Conservation (phyloP, 768 basidiomycete species). For the Trametes maxima region DNA sequence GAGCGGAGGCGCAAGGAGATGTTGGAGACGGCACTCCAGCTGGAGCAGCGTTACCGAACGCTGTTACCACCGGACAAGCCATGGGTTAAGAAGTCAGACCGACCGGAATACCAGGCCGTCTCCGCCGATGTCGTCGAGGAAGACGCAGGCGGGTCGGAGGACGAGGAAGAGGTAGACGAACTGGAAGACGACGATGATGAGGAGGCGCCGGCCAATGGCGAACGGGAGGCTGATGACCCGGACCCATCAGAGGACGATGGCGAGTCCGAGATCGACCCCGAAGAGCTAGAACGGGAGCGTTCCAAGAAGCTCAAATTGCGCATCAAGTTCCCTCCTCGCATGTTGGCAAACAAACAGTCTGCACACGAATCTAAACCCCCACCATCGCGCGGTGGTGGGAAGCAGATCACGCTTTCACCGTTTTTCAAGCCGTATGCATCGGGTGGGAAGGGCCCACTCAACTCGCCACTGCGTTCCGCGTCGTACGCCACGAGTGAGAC, state of each 20-base stretch:
- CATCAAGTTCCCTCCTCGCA: constrained; percentile 39
- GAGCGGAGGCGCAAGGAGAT: constrained; percentile 74
- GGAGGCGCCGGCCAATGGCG: constrained; percentile 14
- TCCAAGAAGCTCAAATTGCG: constrained; percentile 42
- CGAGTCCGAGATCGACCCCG: constrained; percentile 37
- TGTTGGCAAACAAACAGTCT: constrained; percentile 4
- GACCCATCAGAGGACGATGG: constrained; percentile 27
- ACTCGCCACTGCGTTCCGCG: constrained; percentile 17
- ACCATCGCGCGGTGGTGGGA: constrained; percentile 17
- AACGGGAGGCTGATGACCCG: constrained; percentile 3
- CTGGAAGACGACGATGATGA: constrained; percentile 16
- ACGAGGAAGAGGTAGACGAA: constrained; percentile 6
- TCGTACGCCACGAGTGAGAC: constrained; percentile 12
- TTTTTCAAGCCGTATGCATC: constrained; percentile 8
- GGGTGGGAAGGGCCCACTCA: constrained; percentile 12
- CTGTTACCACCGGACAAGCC: constrained; percentile 65
- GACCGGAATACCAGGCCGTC: not conserved
- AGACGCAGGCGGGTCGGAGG: constrained; percentile 6
- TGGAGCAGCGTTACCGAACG: constrained; percentile 76
- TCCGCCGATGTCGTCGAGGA: not conserved
- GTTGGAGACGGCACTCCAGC: constrained; percentile 62
- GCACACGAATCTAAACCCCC: not conserved
- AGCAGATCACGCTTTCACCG: constrained; percentile 26
- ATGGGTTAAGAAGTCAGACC: constrained; percentile 24
- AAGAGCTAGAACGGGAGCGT: constrained; percentile 34